Conservation (phyloP, 1,284 basidiomycete species). For the Malassezia caprae region DNA sequence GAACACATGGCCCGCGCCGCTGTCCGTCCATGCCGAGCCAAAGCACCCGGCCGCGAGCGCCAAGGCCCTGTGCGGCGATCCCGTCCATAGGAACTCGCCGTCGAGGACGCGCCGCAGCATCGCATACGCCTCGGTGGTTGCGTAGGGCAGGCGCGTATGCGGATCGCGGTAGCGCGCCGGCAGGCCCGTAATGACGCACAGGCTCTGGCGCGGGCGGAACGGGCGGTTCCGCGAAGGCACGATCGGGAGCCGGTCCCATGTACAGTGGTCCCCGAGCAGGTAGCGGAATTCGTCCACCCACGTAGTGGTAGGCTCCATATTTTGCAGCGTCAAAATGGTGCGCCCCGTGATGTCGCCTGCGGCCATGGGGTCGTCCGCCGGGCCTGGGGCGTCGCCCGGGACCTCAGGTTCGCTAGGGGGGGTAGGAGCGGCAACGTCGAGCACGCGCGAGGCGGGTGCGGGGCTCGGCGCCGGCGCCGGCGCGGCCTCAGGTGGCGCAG, state of each 20-base stretch:
- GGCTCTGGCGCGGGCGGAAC: slow-evolving; percentile 44
- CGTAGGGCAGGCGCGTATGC: slow-evolving; percentile 64
- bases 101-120: slow-evolving; percentile 56
- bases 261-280: slow-evolving; percentile 59
- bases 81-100: slow-evolving; percentile 49
- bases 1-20: slow-evolving; percentile 20
- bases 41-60: slow-evolving; percentile 25
- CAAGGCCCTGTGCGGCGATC: slow-evolving; percentile 16
- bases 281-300: slow-evolving; percentile 66
- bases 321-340: slow-evolving; percentile 29
- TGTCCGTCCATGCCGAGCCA: slow-evolving; percentile 18
- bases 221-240: slow-evolving; percentile 50
- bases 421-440: not conserved
- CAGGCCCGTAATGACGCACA: slow-evolving; percentile 52
- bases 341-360: slow-evolving; percentile 21
- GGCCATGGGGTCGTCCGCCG: not conserved
- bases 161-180: slow-evolving; percentile 61
- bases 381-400: not conserved
- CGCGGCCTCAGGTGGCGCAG: not conserved
- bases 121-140: slow-evolving; percentile 59
- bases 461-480: not conserved
- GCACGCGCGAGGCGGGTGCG: not conserved
- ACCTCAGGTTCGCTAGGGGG: not conserved
- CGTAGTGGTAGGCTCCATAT: slow-evolving; percentile 18
- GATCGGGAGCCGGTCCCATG: slow-evolving; percentile 49